Evolutionary conservation across 805 yeast genomes (phyloP).

Genomic region (Candida tammaniensis): DNA sequence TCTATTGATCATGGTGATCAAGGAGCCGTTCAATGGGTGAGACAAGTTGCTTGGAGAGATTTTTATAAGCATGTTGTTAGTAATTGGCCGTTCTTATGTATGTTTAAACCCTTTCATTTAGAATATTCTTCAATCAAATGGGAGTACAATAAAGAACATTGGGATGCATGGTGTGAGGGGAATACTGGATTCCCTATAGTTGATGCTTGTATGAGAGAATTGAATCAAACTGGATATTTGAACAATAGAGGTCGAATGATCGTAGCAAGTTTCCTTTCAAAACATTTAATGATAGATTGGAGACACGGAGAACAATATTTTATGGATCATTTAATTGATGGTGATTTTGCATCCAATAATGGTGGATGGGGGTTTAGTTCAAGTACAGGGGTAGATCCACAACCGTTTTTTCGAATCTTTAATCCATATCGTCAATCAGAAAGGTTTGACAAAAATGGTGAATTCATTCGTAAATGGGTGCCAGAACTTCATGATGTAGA

Average conservation of each 20-base stretch:
- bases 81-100: slow-evolving; percentile 50
- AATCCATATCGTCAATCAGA: slow-evolving; percentile 51
- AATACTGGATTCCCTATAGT: slow-evolving; percentile 55
- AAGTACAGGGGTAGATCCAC: slow-evolving; percentile 52
- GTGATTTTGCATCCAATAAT: slow-evolving; percentile 52
- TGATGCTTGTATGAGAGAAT: slow-evolving; percentile 57
- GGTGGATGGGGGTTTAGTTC: slow-evolving; percentile 61
- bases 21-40: slow-evolving; percentile 43
- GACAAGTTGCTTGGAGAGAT: slow-evolving; percentile 61
- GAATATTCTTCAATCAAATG: slow-evolving; percentile 40
- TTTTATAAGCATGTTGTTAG: slow-evolving; percentile 49
- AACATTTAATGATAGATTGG: slow-evolving; percentile 53
- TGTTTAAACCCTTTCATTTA: slow-evolving; percentile 49
- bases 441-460: slow-evolving; percentile 47
- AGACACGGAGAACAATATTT: slow-evolving; percentile 54
- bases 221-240: slow-evolving; percentile 51
- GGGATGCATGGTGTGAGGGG: slow-evolving; percentile 52
- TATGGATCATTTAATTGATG: slow-evolving; percentile 46
- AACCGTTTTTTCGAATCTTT: slow-evolving; percentile 56
- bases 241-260: slow-evolving; percentile 56
- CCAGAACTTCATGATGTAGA: slow-evolving; percentile 41
- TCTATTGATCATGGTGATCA: slow-evolving; percentile 24
- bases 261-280: slow-evolving; percentile 49
- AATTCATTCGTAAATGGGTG: slow-evolving; percentile 47
- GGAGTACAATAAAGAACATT: slow-evolving; percentile 41